Percentiles rank a stretch among this genome's conserved stretches.
These are phyloP conservation scores for Venturia pyrina DNA, from an alignment of 2,329 filamentous ascomycete genomes.

Conservation along the genomic window DNA sequence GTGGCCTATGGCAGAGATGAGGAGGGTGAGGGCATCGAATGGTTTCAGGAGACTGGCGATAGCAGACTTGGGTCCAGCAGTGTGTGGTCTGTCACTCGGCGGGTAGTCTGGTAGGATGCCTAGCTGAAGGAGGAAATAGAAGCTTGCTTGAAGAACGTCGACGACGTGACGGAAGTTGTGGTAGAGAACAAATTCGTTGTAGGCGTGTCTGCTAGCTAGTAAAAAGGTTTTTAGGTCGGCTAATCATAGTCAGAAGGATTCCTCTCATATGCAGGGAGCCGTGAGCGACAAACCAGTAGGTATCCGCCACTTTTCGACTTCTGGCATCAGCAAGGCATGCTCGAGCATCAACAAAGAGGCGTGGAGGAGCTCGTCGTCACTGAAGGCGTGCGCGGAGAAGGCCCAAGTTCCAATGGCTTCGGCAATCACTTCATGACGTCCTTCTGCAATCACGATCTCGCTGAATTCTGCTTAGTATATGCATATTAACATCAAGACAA, in stretches of 20 bases:
- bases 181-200: slow-evolving; percentile 92
- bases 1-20: slow-evolving; percentile 94
- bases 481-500: slow-evolving; percentile 16
- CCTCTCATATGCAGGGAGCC: slow-evolving; percentile 24
- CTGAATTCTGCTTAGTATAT: slow-evolving; percentile 23
- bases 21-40: slow-evolving; percentile 77
- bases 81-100: slow-evolving; percentile 19
- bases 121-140: slow-evolving; percentile 76
- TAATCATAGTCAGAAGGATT: slow-evolving; percentile 30
- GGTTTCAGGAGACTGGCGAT: slow-evolving; percentile 70
- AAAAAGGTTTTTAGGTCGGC: slow-evolving; percentile 78
- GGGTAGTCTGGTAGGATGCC: slow-evolving; percentile 64
- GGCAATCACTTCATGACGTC: slow-evolving; percentile 57
- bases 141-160: slow-evolving; percentile 88
- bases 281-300: slow-evolving; percentile 54
- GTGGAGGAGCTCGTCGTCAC: slow-evolving; percentile 81
- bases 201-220: slow-evolving; percentile 81
- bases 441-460: slow-evolving; percentile 56
- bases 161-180: slow-evolving; percentile 98
- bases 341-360: slow-evolving; percentile 81
- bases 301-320: slow-evolving; percentile 71
- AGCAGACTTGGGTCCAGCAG: slow-evolving; percentile 42
- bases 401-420: slow-evolving; percentile 67
- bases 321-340: slow-evolving; percentile 73
- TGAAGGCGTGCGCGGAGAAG: slow-evolving; percentile 83